Percentiles rank a stretch among this genome's conserved stretches.
Evolutionary conservation across 495 filamentous ascomycete species (phyloP).

Genomic region (Xylaria palmicola): DNA sequence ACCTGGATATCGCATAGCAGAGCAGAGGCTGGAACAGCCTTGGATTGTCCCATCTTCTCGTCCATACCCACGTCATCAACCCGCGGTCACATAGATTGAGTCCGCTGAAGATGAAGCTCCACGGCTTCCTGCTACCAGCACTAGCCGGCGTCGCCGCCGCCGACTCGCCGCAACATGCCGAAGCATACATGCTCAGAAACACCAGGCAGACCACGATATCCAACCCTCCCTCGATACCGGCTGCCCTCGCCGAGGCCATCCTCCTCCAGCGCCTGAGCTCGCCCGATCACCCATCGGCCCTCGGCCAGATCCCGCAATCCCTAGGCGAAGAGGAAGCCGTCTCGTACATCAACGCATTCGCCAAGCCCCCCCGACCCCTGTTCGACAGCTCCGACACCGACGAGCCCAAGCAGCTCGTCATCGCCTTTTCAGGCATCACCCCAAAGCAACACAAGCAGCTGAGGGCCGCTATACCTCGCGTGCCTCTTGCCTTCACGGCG

Average conservation of each 20-base stretch:
- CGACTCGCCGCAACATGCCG: slow-evolving; percentile 21
- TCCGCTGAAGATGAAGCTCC: slow-evolving; percentile 32
- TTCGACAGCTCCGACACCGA: slow-evolving; percentile 32
- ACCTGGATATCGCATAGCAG: neutral
- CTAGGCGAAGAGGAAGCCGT: slow-evolving; percentile 39
- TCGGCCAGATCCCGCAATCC: slow-evolving; percentile 41
- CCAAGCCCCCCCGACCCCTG: slow-evolving; percentile 38
- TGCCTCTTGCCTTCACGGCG: slow-evolving; percentile 45
- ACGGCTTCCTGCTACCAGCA: slow-evolving; percentile 38
- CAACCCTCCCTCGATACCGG: slow-evolving; percentile 34
- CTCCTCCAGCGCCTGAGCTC: slow-evolving; percentile 42
- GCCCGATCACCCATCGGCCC: slow-evolving; percentile 31
- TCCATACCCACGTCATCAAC: neutral
- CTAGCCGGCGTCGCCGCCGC: slow-evolving; percentile 35
- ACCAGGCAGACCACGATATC: slow-evolving; percentile 18
- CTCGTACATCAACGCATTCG: slow-evolving; percentile 41
- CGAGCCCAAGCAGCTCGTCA: slow-evolving; percentile 46
- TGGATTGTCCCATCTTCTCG: neutral
- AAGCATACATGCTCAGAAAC: slow-evolving; percentile 29
- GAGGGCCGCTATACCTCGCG: slow-evolving; percentile 30
- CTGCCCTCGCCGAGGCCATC: slow-evolving; percentile 40
- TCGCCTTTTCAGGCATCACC: slow-evolving; percentile 49
- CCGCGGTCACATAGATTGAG: neutral
- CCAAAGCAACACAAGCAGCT: slow-evolving; percentile 30
- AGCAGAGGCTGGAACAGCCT: slow-evolving; percentile 5